phyloP scores from a whole-genome alignment of 805 yeast species.

The Debaryomyces prosopidis region DNA sequence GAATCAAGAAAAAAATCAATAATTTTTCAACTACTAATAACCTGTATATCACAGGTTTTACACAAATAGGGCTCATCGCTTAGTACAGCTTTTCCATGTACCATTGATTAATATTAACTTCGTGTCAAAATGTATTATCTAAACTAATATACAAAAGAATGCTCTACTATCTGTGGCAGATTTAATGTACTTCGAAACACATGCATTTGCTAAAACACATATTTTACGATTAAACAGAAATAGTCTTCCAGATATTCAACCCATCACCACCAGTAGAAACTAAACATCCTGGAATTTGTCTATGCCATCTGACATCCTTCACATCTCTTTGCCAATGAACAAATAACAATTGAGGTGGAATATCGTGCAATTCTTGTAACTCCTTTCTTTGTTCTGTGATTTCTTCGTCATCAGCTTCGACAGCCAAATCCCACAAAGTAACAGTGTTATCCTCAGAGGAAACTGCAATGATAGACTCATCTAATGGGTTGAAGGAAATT shows the following conservation, averaged over 20 bases:
- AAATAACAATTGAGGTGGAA: constrained; percentile 93
- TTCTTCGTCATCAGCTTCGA: constrained; percentile 98
- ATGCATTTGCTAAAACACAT: background rate
- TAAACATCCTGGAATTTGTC: constrained; percentile 93
- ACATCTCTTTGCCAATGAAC: constrained; percentile 98
- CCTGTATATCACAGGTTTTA: background rate
- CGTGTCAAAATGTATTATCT: background rate
- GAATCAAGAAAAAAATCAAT: background rate
- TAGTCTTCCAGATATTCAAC: constrained; percentile 92
- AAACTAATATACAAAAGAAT: background rate
- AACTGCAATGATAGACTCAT: constrained; percentile 93
- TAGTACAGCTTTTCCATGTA: background rate
- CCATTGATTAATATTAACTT: background rate
- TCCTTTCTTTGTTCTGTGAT: constrained; percentile 81
- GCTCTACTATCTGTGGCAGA: background rate
- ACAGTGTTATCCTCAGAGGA: constrained; percentile 97
- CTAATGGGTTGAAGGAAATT: constrained; percentile 90
- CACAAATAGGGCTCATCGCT: constrained; percentile 1
- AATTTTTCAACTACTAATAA: background rate
- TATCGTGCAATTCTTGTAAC: constrained; percentile 76
- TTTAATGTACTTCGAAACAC: background rate
- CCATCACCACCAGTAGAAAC: constrained; percentile 97
- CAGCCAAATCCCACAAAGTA: constrained; percentile 96
- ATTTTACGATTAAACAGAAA: constrained; percentile 61
- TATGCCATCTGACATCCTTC: constrained; percentile 97